These are phyloP conservation scores for Backusella tuberculispora DNA, from an alignment of 192 early-diverging fungal species.

Conservation along the genomic window DNA sequence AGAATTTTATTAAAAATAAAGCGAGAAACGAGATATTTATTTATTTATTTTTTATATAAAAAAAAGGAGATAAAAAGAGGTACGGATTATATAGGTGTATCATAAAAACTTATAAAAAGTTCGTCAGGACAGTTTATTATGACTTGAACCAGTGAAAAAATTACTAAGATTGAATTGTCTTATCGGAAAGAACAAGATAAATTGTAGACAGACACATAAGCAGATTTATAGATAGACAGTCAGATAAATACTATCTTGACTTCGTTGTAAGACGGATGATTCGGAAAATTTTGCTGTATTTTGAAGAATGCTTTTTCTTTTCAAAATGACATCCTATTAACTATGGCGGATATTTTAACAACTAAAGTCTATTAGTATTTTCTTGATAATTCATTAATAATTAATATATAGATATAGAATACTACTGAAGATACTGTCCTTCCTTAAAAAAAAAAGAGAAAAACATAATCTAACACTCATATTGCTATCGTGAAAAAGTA, in stretches of 20 bases:
- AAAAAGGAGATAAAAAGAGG: background rate
- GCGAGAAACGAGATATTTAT: no score
- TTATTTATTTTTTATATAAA: background rate
- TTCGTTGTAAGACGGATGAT: background rate
- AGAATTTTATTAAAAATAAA: no score
- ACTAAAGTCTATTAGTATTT: background rate
- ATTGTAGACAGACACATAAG: background rate
- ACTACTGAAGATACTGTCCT: background rate
- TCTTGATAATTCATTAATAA: background rate
- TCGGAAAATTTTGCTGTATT: background rate
- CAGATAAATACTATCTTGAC: background rate
- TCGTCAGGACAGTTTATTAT: conserved; percentile 6
- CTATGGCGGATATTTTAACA: background rate
- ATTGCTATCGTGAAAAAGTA: no score
- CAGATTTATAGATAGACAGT: background rate
- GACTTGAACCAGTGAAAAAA: conserved; percentile 10
- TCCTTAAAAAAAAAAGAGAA: background rate
- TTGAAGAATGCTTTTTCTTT: background rate
- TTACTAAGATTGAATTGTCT: background rate
- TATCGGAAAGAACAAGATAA: background rate
- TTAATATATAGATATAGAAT: background rate
- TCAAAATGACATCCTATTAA: conserved; percentile 2
- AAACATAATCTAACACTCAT: no score
- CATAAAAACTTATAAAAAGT: background rate
- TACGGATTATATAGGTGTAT: background rate